Percentiles rank a stretch among this genome's conserved stretches.
phyloP scores from a whole-genome alignment of 163 green algal species.

The Coccomyxa subellipsoidea region DNA sequence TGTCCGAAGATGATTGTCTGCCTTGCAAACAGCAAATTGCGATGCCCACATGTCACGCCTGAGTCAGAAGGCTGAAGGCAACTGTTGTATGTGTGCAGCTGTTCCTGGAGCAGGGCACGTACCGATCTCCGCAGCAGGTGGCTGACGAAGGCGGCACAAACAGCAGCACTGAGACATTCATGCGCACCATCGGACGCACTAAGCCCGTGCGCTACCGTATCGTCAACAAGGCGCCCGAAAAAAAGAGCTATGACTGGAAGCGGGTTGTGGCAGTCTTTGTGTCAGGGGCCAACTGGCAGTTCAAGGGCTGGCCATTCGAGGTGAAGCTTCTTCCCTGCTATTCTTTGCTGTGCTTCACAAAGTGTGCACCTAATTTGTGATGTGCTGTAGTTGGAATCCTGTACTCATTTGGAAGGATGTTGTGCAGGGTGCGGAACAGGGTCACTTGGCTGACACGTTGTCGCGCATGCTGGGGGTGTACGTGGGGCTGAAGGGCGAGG shows the following conservation, averaged over 20 bases:
- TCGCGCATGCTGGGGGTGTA: constrained; percentile 59
- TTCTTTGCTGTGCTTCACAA: constrained; percentile 13
- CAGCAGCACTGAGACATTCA: constrained; percentile 26
- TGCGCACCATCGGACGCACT: constrained; percentile 48
- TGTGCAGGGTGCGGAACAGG: constrained; percentile 53
- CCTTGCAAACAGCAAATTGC: too few relatives aligned
- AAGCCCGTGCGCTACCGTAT: constrained; percentile 67
- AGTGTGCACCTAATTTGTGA: not conserved
- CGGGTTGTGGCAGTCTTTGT: constrained; percentile 87
- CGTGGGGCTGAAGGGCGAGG: constrained; percentile 70
- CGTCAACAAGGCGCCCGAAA: constrained; percentile 59
- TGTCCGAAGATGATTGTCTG: too few relatives aligned
- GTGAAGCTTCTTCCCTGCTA: constrained; percentile 24
- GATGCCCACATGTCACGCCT: too few relatives aligned
- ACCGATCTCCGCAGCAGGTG: constrained; percentile 32
- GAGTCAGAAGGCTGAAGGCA: not conserved
- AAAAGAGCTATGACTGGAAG: constrained; percentile 65
- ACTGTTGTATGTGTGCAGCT: constrained; percentile 17
- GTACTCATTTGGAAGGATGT: not conserved
- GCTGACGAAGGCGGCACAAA: constrained; percentile 29
- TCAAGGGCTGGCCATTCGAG: constrained; percentile 82
- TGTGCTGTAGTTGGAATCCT: not conserved
- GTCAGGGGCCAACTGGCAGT: constrained; percentile 88
- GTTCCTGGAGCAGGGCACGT: constrained; percentile 79
- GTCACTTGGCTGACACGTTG: constrained; percentile 78